Conservation (phyloP, 257 asterid genomes). For the Solanum commersonii region DNA sequence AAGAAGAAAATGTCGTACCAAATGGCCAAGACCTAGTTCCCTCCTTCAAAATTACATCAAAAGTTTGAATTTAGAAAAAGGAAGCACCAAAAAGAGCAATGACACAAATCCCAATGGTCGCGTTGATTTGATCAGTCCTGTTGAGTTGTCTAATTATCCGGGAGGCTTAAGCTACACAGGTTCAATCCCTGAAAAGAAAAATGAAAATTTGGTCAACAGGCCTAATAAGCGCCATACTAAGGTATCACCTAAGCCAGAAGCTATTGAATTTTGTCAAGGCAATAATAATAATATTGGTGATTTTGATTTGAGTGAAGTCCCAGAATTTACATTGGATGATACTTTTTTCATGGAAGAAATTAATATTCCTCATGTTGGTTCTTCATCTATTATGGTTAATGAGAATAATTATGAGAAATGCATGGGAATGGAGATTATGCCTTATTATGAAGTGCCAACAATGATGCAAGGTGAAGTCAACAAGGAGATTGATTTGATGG, state of each 20-base stretch:
- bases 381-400: not conserved
- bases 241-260: not conserved
- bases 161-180: not conserved
- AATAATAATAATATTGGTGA: not conserved
- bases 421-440: slow-evolving; percentile 12
- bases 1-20: slow-evolving; percentile 57
- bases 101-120: not conserved
- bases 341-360: slow-evolving; percentile 5
- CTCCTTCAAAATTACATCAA: slow-evolving; percentile 75
- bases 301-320: slow-evolving; percentile 10
- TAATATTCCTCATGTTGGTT: not conserved
- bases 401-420: not conserved
- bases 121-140: not conserved
- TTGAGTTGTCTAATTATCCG: not conserved
- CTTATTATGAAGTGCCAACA: slow-evolving; percentile 5
- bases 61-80: slow-evolving; percentile 44
- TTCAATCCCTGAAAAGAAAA: not conserved
- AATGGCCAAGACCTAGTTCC: slow-evolving; percentile 70
- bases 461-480: slow-evolving; percentile 15
- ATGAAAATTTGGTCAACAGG: not conserved
- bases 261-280: not conserved
- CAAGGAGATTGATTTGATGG: slow-evolving; percentile 42
- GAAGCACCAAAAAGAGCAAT: not conserved
- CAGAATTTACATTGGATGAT: slow-evolving; percentile 21
- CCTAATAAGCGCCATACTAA: not conserved